Evolutionary conservation across 768 basidiomycete genomes (phyloP).

Genomic region (Suillus subalutaceus): DNA sequence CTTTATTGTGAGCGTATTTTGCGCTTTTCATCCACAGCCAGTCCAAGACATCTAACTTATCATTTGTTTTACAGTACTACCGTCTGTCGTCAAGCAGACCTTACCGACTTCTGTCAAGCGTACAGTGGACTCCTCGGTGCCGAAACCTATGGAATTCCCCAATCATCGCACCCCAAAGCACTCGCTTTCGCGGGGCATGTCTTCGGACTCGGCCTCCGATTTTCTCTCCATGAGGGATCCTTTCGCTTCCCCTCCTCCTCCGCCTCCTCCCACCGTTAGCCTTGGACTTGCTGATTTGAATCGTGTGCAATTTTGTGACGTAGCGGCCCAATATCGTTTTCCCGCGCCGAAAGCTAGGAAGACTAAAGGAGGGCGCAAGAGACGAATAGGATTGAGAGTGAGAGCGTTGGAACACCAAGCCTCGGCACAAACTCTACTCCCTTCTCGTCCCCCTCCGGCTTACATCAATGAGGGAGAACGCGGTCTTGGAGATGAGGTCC

Average conservation of each 20-base stretch:
- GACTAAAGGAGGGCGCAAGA: conserved; percentile 22
- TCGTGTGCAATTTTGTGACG: conserved; percentile 27
- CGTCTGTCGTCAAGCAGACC: neutral
- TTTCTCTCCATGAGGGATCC: conserved; percentile 38
- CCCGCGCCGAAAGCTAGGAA: conserved; percentile 35
- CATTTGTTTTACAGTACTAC: conserved; percentile 3
- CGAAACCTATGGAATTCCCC: conserved; percentile 1
- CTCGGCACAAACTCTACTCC: conserved; percentile 29
- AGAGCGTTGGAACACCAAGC: conserved; percentile 28
- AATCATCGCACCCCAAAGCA: conserved; percentile 19
- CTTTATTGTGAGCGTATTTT: conserved; percentile 26
- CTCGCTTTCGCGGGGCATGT: conserved; percentile 23
- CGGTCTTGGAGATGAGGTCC: conserved; percentile 31
- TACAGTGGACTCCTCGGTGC: neutral
- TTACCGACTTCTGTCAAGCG: neutral
- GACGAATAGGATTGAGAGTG: conserved; percentile 19
- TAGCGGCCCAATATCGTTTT: conserved; percentile 34
- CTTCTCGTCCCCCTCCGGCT: conserved; percentile 21
- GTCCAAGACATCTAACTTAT: neutral
- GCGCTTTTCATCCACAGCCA: too few species aligned
- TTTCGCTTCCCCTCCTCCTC: conserved; percentile 32
- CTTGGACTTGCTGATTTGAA: conserved; percentile 31
- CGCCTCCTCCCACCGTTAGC: conserved; percentile 29
- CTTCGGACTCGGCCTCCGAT: conserved; percentile 31
- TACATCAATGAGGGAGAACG: conserved; percentile 11